phyloP scores from a whole-genome alignment of 2,329 filamentous ascomycete genomes.

The Nemania sp. region DNA sequence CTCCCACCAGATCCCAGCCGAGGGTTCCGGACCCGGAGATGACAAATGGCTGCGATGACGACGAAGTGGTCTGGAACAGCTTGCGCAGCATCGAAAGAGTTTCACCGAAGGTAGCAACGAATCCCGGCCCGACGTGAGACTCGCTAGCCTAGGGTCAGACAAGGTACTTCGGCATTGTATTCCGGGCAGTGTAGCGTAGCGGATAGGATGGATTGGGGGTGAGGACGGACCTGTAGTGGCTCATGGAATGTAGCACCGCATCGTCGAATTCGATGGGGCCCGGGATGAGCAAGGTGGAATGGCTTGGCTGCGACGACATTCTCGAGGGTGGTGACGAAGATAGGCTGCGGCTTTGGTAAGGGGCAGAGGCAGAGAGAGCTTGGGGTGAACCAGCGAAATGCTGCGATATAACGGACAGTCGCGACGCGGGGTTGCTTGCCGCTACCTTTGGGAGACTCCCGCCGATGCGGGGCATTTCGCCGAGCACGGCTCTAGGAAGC shows the following conservation, averaged over 20 bases:
- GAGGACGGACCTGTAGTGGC: conserved; percentile 76
- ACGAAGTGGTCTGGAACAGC: conserved; percentile 88
- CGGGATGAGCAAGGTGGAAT: conserved; percentile 85
- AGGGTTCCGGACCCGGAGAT: conserved; percentile 93
- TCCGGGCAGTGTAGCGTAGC: conserved; percentile 1
- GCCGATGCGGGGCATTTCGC: conserved; percentile 35
- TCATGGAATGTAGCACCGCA: conserved; percentile 93
- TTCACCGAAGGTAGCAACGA: conserved; percentile 90
- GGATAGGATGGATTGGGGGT: neutral
- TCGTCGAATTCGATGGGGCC: conserved; percentile 98
- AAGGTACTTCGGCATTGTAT: conserved; percentile 17
- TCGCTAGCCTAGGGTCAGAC: conserved; percentile 64
- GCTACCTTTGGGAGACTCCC: conserved; percentile 23
- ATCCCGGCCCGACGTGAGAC: conserved; percentile 87
- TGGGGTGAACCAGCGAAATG: conserved; percentile 32
- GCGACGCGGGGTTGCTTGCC: conserved; percentile 38
- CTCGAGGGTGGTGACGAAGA: conserved; percentile 36
- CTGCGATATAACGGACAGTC: conserved; percentile 36
- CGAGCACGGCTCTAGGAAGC: conserved; percentile 34
- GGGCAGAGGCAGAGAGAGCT: conserved; percentile 31
- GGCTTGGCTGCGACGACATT: conserved; percentile 65
- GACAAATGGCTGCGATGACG: conserved; percentile 85
- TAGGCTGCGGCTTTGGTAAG: conserved; percentile 23
- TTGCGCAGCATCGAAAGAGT: conserved; percentile 84
- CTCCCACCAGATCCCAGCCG: conserved; percentile 95